Percentiles rank a stretch among this genome's conserved stretches.
Conservation (phyloP, 139 green algal genomes). For the Mesotaenium endlicherianum region DNA sequence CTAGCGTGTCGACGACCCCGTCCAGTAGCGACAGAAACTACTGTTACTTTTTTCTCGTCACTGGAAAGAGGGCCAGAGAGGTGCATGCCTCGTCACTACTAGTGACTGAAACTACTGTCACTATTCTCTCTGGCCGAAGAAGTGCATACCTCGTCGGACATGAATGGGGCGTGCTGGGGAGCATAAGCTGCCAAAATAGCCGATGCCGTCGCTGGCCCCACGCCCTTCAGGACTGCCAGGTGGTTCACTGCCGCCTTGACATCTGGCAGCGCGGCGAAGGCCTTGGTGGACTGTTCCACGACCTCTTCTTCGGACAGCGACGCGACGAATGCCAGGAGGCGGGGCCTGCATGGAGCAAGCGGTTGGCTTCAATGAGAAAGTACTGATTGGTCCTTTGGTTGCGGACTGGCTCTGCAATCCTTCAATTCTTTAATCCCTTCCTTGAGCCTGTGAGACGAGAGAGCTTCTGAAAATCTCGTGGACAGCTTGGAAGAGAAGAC, state of each 20-base stretch:
- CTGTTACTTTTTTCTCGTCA: too few species aligned
- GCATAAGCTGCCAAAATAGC: slow-evolving; percentile 11
- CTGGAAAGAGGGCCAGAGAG: too few species aligned
- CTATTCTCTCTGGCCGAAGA: too few species aligned
- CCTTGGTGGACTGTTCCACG: not conserved
- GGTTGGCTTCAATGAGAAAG: not conserved
- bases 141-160: slow-evolving; percentile 40
- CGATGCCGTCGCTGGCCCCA: slow-evolving; percentile 34
- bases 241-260: not conserved
- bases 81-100: too few species aligned
- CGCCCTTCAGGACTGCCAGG: slow-evolving; percentile 28
- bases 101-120: too few species aligned
- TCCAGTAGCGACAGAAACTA: too few species aligned
- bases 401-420: not conserved
- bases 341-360: slow-evolving; percentile 7
- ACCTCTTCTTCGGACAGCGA: slow-evolving; percentile 23
- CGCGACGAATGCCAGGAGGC: slow-evolving; percentile 15
- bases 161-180: slow-evolving; percentile 28
- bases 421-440: not conserved
- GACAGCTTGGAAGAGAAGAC: not conserved
- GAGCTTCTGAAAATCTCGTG: not conserved
- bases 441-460: not conserved
- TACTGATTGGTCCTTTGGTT: not conserved
- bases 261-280: slow-evolving; percentile 14
- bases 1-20: too few species aligned